These are phyloP conservation scores for Gastroboletus turbinatus DNA, from an alignment of 1,284 basidiomycete genomes.

Conservation along the genomic window DNA sequence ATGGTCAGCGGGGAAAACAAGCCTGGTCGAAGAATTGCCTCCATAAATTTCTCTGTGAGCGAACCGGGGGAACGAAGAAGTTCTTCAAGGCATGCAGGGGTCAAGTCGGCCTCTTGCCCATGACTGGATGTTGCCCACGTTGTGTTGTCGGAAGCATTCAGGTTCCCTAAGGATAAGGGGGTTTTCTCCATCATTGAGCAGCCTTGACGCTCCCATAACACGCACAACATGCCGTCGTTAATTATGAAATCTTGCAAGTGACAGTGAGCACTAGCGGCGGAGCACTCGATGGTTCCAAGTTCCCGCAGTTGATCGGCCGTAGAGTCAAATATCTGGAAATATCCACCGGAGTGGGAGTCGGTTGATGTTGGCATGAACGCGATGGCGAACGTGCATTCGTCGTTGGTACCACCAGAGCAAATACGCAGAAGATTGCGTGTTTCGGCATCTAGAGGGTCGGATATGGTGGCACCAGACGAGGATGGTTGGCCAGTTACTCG, in stretches of 20 bases:
- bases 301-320: conserved; percentile 55
- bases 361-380: conserved; percentile 67
- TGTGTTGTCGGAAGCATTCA: conserved; percentile 33
- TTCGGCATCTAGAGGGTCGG: conserved; percentile 53
- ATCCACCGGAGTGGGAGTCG: conserved; percentile 63
- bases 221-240: conserved; percentile 50
- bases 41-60: conserved; percentile 75
- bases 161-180: conserved; percentile 41
- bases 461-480: conserved; percentile 35
- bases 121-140: conserved; percentile 58
- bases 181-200: conserved; percentile 66
- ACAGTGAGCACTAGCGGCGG: conserved; percentile 58
- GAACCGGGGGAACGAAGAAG: conserved; percentile 71
- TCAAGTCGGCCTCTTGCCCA: conserved; percentile 69
- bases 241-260: conserved; percentile 76
- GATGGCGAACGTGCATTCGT: conserved; percentile 49
- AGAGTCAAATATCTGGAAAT: conserved; percentile 63
- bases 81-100: conserved; percentile 85
- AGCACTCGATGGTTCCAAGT: conserved; percentile 56
- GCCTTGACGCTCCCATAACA: conserved; percentile 78
- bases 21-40: conserved; percentile 82
- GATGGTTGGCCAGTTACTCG: conserved; percentile 15
- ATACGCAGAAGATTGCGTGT: conserved; percentile 61
- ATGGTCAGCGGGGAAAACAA: conserved; percentile 84
- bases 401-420: conserved; percentile 44